Evolutionary conservation across 2,329 filamentous ascomycete genomes (phyloP), one percentile per base, ranked within the genome.

Genomic region (Pyrenophora teres): DNA sequence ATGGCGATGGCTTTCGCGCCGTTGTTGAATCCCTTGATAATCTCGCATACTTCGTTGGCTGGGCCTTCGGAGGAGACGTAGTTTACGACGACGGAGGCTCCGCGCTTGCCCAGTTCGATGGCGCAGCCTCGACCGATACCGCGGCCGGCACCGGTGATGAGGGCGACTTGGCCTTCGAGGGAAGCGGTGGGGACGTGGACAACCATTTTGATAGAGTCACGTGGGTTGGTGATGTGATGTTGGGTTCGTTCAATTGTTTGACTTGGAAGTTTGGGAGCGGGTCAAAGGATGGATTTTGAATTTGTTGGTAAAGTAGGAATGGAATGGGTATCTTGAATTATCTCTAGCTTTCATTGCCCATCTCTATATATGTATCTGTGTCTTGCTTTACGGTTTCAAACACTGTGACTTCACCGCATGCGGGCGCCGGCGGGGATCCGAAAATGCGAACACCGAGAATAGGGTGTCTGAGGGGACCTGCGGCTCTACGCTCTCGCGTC

Each of bases 41-140:
- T 74, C 51, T 74, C 66, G 69, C 68, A 68, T 38, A 81, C 79
- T 66, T 80, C 78, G 48, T 81, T 75, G 36, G 79, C 79, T 21
- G 76, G 72, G 33, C 72, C 70, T 58, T 78, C 75, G 67, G 80
- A 81, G 58, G 80, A 80, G 58, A 84, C 84, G 62, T 85, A 81
- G 75, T 89, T 89, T 69, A 90, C 81, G 21, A 88, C 78, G 45
- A 89, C 78, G 48, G 78, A 83, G 64, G 82, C 83, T 35, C 86
- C 86, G 57, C 85, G 84, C 68, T 81, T 80, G 69, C 81, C 86
- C 35, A 89, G 83, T 73, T 88, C 85, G 46, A 87, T 78, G 57
- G 86, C 86, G 46, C 87, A 87, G 46, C 85, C 85, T 45, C 78
- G 76, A 33, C 86, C 86, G 63, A 89, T 89, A 50, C 87, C 87